Conservation (phyloP, 2,329 filamentous ascomycete genomes). For the Aureobasidium mangrovei region DNA sequence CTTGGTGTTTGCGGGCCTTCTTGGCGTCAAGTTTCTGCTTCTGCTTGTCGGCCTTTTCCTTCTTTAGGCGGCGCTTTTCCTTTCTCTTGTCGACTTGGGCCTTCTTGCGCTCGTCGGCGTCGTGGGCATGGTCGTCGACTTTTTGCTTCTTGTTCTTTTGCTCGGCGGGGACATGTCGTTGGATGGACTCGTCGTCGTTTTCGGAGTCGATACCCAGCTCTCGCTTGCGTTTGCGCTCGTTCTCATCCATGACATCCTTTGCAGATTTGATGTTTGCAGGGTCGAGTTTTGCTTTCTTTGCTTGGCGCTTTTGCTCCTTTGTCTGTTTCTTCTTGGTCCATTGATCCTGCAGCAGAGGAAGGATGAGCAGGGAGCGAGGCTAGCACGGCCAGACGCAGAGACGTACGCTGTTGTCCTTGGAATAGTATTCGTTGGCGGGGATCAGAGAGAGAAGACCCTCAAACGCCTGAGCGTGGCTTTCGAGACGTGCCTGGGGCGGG, state of each 20-base stretch:
- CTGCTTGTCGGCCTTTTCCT: conserved; percentile 31
- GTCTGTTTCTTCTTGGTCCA: conserved; percentile 94
- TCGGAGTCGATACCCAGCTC: conserved; percentile 53
- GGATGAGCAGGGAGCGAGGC: conserved; percentile 12
- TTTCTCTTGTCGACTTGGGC: conserved; percentile 36
- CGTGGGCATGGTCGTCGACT: conserved; percentile 21
- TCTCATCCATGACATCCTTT: conserved; percentile 88
- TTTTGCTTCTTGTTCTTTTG: conserved; percentile 37
- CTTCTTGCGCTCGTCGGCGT: conserved; percentile 21
- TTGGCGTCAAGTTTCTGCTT: conserved; percentile 31
- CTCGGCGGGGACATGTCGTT: conserved; percentile 18
- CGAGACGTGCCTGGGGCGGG: conserved; percentile 41
- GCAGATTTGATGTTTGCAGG: conserved; percentile 85
- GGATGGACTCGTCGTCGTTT: conserved; percentile 25
- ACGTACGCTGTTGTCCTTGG: conserved; percentile 69
- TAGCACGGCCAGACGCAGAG: conserved; percentile 17
- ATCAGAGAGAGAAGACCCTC: conserved; percentile 81
- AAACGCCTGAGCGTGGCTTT: conserved; percentile 62
- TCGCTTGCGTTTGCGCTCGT: conserved; percentile 61
- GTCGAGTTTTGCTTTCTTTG: conserved; percentile 81
- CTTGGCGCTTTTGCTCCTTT: conserved; percentile 74
- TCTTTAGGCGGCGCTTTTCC: conserved; percentile 37
- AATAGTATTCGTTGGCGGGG: conserved; percentile 81
- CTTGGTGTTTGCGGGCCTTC: conserved; percentile 26
- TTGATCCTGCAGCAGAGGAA: conserved; percentile 57